These are phyloP conservation scores for Stagonosporopsis vannaccii DNA, from an alignment of 2,329 filamentous ascomycete species.

Conservation along the genomic window DNA sequence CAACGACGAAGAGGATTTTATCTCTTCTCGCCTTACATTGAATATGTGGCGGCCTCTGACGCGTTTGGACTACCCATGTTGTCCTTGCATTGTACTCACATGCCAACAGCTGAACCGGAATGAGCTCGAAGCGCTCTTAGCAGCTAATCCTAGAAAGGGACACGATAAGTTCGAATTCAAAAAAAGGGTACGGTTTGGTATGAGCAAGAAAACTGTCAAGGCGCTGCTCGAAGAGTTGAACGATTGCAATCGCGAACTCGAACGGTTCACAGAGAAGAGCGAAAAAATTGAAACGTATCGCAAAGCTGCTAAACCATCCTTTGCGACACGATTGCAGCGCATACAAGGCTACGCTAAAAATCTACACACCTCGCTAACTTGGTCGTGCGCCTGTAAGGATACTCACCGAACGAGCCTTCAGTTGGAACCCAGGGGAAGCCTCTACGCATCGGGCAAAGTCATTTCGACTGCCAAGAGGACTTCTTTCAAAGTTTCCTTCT, in stretches of 20 bases:
- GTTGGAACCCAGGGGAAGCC: slow-evolving; percentile 38
- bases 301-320: slow-evolving; percentile 44
- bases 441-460: slow-evolving; percentile 33
- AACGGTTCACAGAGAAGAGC: slow-evolving; percentile 48
- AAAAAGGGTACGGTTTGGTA: slow-evolving; percentile 46
- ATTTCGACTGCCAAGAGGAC: slow-evolving; percentile 24
- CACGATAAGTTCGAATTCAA: slow-evolving; percentile 46
- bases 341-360: slow-evolving; percentile 45
- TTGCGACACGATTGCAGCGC: slow-evolving; percentile 42
- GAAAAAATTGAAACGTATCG: slow-evolving; percentile 48
- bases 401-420: slow-evolving; percentile 45
- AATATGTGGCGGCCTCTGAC: not conserved
- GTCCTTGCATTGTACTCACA: slow-evolving; percentile 27
- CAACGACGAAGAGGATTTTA: not conserved
- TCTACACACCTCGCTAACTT: slow-evolving; percentile 43
- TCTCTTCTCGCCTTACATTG: not conserved
- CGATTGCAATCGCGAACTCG: slow-evolving; percentile 50
- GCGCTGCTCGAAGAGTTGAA: slow-evolving; percentile 46
- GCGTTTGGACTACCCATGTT: not conserved
- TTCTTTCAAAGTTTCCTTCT: slow-evolving; percentile 46
- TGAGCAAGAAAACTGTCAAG: slow-evolving; percentile 49
- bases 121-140: slow-evolving; percentile 46
- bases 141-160: slow-evolving; percentile 41
- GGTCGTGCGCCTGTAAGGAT: slow-evolving; percentile 45
- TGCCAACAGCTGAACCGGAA: slow-evolving; percentile 39